phyloP scores from a whole-genome alignment of 768 basidiomycete species.

The Pisolithus marmoratus region DNA sequence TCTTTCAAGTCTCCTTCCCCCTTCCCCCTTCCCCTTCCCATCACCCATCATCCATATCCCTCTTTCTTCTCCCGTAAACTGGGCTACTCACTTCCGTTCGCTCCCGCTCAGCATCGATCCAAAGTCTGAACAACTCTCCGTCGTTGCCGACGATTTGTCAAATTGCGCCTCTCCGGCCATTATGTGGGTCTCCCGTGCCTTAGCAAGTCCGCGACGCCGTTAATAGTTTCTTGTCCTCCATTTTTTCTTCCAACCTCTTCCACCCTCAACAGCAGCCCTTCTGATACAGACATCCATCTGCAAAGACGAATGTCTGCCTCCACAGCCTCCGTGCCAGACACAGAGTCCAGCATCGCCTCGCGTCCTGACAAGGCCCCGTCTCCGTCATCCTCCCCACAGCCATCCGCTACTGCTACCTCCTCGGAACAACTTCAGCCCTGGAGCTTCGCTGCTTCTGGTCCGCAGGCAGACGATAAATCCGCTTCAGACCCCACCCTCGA shows the following conservation, averaged over 20 bases:
- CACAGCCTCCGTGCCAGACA: slow-evolving; percentile 61
- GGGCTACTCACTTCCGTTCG: slow-evolving; percentile 4
- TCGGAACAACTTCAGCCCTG: slow-evolving; percentile 17
- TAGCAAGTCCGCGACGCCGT: slow-evolving; percentile 10
- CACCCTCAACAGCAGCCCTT: slow-evolving; percentile 26
- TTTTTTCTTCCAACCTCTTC: slow-evolving; percentile 6
- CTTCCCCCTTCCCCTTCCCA: slow-evolving; percentile 7
- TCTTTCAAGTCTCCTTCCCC: slow-evolving; percentile 7
- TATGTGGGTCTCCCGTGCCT: slow-evolving; percentile 34
- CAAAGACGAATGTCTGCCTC: slow-evolving; percentile 74
- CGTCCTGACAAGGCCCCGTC: slow-evolving; percentile 58
- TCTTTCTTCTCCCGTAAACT: not conserved
- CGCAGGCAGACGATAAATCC: slow-evolving; percentile 31
- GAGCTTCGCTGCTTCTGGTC: slow-evolving; percentile 17
- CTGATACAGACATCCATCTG: slow-evolving; percentile 44
- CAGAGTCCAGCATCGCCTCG: slow-evolving; percentile 55
- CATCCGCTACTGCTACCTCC: slow-evolving; percentile 33
- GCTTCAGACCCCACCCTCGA: slow-evolving; percentile 37
- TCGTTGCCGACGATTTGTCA: slow-evolving; percentile 43
- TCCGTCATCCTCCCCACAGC: slow-evolving; percentile 44
- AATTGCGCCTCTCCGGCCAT: slow-evolving; percentile 41
- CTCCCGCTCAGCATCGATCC: slow-evolving; percentile 31
- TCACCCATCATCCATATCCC: slow-evolving; percentile 5
- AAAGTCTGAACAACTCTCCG: slow-evolving; percentile 28
- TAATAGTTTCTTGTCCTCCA: slow-evolving; percentile 8